A percentile compares a stretch with the other conserved stretches of the same genome.
Evolutionary conservation across 805 yeast species (phyloP).

Genomic region (Kluyveromyces starmeri): DNA sequence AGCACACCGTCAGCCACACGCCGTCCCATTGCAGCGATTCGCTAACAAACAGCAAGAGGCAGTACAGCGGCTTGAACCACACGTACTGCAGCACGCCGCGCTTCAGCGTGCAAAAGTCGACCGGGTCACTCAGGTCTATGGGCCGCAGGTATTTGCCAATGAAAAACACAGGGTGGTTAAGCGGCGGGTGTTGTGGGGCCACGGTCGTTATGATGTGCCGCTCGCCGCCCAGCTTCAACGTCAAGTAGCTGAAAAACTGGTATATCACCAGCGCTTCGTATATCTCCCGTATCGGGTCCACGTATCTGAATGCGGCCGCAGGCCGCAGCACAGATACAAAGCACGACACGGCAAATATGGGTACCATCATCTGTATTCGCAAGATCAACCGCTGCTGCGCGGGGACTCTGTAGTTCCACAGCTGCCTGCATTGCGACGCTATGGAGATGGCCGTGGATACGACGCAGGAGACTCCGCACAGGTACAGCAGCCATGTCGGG

Average conservation of each 20-base stretch:
- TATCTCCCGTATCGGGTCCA: conserved; percentile 77
- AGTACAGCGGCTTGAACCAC: conserved; percentile 85
- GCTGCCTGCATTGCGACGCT: conserved; percentile 42
- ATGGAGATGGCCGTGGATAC: conserved; percentile 35
- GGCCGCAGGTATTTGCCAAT: conserved; percentile 41
- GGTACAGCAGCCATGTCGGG: conserved; percentile 19
- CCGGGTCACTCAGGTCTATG: conserved; percentile 82
- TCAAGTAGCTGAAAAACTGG: conserved; percentile 78
- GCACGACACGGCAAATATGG: conserved; percentile 69
- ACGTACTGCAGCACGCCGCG: conserved; percentile 88
- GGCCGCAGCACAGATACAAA: conserved; percentile 44
- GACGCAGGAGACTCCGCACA: conserved; percentile 18
- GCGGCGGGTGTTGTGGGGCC: conserved; percentile 64
- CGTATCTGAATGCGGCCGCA: conserved; percentile 32
- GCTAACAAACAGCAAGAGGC: conserved; percentile 40
- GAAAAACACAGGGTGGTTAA: conserved; percentile 47
- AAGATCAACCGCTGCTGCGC: conserved; percentile 77
- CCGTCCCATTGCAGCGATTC: conserved; percentile 41
- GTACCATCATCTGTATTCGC: conserved; percentile 74
- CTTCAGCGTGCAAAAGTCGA: conserved; percentile 64
- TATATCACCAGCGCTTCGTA: conserved; percentile 96
- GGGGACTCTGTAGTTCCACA: conserved; percentile 77
- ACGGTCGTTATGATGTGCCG: conserved; percentile 60
- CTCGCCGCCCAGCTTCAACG: conserved; percentile 87
- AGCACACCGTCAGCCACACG: conserved; percentile 55